phyloP scores from a whole-genome alignment of 176 grass and related monocot species.

The Cenchrus fungigraminus region DNA sequence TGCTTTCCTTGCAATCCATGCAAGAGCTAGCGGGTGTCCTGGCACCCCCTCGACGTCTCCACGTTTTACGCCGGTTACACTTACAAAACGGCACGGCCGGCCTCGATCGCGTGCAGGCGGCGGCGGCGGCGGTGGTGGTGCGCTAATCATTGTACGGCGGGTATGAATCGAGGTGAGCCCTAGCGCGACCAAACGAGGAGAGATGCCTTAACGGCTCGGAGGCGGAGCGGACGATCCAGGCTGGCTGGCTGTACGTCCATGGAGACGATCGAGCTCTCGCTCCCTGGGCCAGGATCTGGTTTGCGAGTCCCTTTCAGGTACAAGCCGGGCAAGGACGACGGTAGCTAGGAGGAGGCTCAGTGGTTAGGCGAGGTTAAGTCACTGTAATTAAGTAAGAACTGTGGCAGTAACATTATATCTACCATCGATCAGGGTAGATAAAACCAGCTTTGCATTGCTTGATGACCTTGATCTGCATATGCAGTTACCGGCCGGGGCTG shows the following conservation, averaged over 20 bases:
- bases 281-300: slow-evolving; percentile 17
- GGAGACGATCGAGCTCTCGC: slow-evolving; percentile 6
- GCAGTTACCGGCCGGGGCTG: neutral
- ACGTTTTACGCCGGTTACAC: neutral
- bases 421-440: neutral
- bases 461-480: no score
- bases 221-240: slow-evolving; percentile 21
- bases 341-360: neutral
- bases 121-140: neutral
- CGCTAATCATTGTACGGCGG: slow-evolving; percentile 44
- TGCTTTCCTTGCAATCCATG: slow-evolving; percentile 60
- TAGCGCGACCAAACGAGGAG: slow-evolving; percentile 12
- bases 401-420: neutral
- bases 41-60: neutral
- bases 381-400: neutral
- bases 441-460: neutral
- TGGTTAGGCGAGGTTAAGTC: slow-evolving; percentile 8
- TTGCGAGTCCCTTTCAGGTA: slow-evolving; percentile 50
- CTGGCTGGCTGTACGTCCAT: slow-evolving; percentile 49
- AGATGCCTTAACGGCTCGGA: slow-evolving; percentile 12
- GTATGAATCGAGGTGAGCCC: slow-evolving; percentile 34
- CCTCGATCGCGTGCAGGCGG: neutral
- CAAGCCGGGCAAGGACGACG: slow-evolving; percentile 29
- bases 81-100: neutral
- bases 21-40: neutral